Evolutionary conservation across 106 monocot species (phyloP), one percentile per base, ranked within the genome.

Genomic region (Iris macrosiphon): DNA sequence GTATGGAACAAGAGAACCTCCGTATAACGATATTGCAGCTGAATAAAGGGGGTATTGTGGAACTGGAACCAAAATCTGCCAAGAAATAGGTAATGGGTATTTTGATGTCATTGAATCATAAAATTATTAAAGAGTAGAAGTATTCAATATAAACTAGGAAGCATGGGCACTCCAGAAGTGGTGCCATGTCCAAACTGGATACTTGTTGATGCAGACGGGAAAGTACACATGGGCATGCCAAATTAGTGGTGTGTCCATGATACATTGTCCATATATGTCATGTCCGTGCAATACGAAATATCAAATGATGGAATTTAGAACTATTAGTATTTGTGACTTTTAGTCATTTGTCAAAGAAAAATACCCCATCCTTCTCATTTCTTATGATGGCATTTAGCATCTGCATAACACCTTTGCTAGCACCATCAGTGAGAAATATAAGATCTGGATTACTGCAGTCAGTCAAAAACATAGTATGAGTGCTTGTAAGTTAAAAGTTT

Each of bases 331-430:
- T n/a, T n/a, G n/a, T n/a, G n/a, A 35, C 7, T 35, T 35, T 35
- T 6, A 35, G 34, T 35, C 34, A 35, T 35, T 49, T n/a, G 2
- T 1, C 6, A 48, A 35, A 38, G 9, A 66, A 46, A 15, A 65
- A 68, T 87, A 98, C 98, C 74, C 98, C 98, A 66, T 98, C 98
- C 26, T 78, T 98, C 25, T 72, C 74, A 68, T 87, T 80, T 72
- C 90, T 77, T 55, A 98, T 98, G 45, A 90, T 44, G 24, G 85
- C 60, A 52, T 98, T 83, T 35, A 98, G 67, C 1, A 87, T 83
- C 53, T 98, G 98, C 98, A 98, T 87, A 9, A 98, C 90, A 62
- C 86, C 90, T 83, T 98, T 98, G 78, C 98, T 98, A n/a, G 98
- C 89, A 41, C 98, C 98, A 75, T 91, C 98, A 52, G 90, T 90